Evolutionary conservation across 192 early-diverging fungal species (phyloP).

Genomic region (Linnemannia elongata): DNA sequence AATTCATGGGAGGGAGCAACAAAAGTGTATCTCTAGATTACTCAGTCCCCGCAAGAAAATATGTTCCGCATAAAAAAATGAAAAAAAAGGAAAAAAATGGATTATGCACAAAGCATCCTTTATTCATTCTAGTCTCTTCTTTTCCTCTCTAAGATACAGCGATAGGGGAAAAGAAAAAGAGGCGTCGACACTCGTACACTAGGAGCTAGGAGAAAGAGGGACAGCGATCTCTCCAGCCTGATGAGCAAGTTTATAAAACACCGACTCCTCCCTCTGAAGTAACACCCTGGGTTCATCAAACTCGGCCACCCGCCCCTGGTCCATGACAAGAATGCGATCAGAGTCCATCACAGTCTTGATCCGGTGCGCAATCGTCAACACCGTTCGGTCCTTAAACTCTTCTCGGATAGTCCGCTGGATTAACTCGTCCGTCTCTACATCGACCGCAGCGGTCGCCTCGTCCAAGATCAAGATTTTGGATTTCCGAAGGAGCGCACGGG

Average conservation of each 20-base stretch:
- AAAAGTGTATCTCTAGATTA: no score
- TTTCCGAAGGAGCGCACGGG: conserved; percentile 80
- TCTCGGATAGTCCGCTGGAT: conserved; percentile 90
- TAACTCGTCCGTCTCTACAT: conserved; percentile 84
- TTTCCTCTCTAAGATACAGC: no score
- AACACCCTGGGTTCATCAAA: conserved; percentile 41
- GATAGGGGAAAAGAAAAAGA: neutral
- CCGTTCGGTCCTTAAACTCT: conserved; percentile 79
- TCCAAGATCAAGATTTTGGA: conserved; percentile 64
- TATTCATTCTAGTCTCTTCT: neutral
- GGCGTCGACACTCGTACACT: neutral
- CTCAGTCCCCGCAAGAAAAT: neutral
- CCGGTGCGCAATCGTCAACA: conserved; percentile 93
- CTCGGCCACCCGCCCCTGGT: conserved; percentile 82
- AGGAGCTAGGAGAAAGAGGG: neutral
- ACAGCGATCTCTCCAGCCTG: conserved; percentile 28
- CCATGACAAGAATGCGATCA: conserved; percentile 81
- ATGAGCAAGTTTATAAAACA: conserved; percentile 40
- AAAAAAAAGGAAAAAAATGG: neutral
- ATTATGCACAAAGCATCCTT: neutral
- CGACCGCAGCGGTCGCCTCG: conserved; percentile 71
- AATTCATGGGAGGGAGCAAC: no score
- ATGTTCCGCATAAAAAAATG: neutral
- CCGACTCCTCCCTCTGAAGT: conserved; percentile 21
- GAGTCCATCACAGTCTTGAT: conserved; percentile 87